A percentile compares a stretch with the other conserved stretches of the same genome.
These are phyloP conservation scores for Hypsizygus marmoreus DNA, from an alignment of 768 basidiomycete species.

Conservation along the genomic window DNA sequence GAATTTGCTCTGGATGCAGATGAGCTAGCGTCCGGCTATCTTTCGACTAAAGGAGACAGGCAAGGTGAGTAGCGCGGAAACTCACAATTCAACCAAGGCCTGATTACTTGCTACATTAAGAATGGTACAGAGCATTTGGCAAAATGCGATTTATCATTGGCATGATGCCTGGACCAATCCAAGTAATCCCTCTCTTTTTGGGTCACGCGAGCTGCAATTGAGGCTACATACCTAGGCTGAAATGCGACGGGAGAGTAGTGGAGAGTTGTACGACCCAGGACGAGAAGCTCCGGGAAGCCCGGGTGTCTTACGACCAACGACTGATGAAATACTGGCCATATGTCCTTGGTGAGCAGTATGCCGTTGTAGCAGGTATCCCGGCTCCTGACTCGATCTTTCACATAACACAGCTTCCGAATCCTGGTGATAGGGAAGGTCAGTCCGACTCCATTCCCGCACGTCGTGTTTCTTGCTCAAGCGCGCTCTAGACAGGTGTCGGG, in stretches of 20 bases:
- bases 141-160: conserved; percentile 5
- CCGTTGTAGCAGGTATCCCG: too few relatives aligned
- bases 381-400: too few relatives aligned
- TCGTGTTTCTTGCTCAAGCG: background rate
- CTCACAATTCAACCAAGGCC: background rate
- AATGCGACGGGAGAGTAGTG: too few relatives aligned
- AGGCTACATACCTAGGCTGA: too few relatives aligned
- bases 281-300: too few relatives aligned
- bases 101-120: background rate
- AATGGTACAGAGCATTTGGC: conserved; percentile 5
- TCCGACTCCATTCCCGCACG: background rate
- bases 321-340: too few relatives aligned
- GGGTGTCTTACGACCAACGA: too few relatives aligned
- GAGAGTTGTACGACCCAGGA: too few relatives aligned
- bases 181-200: too few relatives aligned
- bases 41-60: background rate
- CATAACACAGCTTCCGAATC: conserved; percentile 25
- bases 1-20: background rate
- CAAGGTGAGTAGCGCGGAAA: background rate
- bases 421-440: conserved; percentile 29
- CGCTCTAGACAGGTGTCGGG: conserved; percentile 29
- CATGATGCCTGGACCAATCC: too few relatives aligned
- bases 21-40: background rate
- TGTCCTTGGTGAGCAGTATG: too few relatives aligned
- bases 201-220: too few relatives aligned